Conservation (phyloP, 2,329 filamentous ascomycete genomes). For the Teratosphaeria viscida region DNA sequence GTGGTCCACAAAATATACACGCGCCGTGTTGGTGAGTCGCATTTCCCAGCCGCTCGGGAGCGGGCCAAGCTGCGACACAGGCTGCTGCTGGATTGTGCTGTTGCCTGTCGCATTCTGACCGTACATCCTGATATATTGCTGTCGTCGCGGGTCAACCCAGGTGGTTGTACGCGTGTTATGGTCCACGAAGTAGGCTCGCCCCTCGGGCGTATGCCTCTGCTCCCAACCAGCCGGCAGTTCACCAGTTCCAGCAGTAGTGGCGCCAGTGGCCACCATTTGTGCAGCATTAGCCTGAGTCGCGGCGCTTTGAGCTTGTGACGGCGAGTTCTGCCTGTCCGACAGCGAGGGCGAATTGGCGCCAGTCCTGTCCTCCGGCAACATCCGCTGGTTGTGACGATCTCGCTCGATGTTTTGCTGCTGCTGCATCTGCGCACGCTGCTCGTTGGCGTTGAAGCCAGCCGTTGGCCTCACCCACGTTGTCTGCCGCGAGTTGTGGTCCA, state of each 20-base stretch:
- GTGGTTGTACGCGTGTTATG: slow-evolving; percentile 97
- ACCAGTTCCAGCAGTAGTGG: slow-evolving; percentile 85
- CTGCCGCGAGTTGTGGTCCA: slow-evolving; percentile 92
- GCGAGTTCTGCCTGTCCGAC: slow-evolving; percentile 28
- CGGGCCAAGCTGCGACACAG: slow-evolving; percentile 90
- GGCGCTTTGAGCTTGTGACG: slow-evolving; percentile 23
- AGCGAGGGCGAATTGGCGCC: slow-evolving; percentile 84
- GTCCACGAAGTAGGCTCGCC: slow-evolving; percentile 91
- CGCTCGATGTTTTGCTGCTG: slow-evolving; percentile 89
- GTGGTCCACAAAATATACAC: slow-evolving; percentile 98
- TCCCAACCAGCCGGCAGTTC: slow-evolving; percentile 96
- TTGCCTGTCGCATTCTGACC: slow-evolving; percentile 60
- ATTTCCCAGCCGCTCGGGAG: slow-evolving; percentile 98
- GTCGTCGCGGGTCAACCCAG: slow-evolving; percentile 93
- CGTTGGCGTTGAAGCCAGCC: slow-evolving; percentile 62
- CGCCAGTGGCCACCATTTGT: slow-evolving; percentile 89
- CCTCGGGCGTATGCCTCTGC: slow-evolving; percentile 89
- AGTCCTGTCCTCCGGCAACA: slow-evolving; percentile 88
- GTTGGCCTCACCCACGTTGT: slow-evolving; percentile 94
- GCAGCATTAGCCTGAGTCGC: slow-evolving; percentile 46
- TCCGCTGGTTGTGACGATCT: slow-evolving; percentile 87
- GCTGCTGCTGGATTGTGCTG: slow-evolving; percentile 91
- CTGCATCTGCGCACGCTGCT: slow-evolving; percentile 70
- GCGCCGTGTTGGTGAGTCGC: slow-evolving; percentile 93
- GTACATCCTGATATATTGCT: slow-evolving; percentile 98